phyloP scores from a whole-genome alignment of 768 basidiomycete genomes.

The Hypholoma fasciculare region DNA sequence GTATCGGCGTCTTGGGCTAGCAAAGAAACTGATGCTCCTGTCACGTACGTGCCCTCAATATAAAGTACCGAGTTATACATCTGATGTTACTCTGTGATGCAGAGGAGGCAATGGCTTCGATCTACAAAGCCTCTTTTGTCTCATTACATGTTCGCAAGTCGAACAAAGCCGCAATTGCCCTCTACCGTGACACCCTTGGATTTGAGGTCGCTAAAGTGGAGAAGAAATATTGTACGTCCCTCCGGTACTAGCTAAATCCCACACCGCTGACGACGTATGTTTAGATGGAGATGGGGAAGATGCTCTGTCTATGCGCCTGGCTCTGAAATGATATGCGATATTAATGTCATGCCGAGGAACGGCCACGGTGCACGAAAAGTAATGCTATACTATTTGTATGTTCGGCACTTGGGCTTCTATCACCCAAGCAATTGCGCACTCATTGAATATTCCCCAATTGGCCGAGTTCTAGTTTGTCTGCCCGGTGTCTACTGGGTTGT shows the following conservation, averaged over 20 bases:
- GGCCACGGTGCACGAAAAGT: background rate
- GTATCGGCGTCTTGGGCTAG: conserved; percentile 88
- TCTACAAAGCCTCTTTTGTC: conserved; percentile 84
- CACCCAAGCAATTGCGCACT: too few relatives aligned
- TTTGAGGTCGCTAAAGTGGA: conserved; percentile 87
- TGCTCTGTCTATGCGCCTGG: conserved; percentile 78
- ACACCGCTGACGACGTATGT: background rate
- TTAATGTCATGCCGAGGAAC: background rate
- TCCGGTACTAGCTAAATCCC: background rate
- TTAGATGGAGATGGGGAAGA: conserved; percentile 88
- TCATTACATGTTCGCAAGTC: conserved; percentile 93
- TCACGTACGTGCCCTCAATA: conserved; percentile 63
- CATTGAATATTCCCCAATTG: conserved; percentile 1
- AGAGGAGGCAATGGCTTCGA: conserved; percentile 91
- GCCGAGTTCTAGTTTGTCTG: conserved; percentile 5
- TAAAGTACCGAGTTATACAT: background rate
- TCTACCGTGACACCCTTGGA: conserved; percentile 89
- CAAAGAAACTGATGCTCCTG: conserved; percentile 91
- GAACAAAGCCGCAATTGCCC: conserved; percentile 87
- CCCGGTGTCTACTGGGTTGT: background rate
- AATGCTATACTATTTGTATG: background rate
- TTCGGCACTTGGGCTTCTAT: too few relatives aligned
- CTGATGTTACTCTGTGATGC: background rate
- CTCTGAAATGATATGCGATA: conserved; percentile 11
- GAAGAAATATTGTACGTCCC: conserved; percentile 82